Evolutionary conservation across 768 basidiomycete species (phyloP).

Genomic region (Pisolithus sp.): DNA sequence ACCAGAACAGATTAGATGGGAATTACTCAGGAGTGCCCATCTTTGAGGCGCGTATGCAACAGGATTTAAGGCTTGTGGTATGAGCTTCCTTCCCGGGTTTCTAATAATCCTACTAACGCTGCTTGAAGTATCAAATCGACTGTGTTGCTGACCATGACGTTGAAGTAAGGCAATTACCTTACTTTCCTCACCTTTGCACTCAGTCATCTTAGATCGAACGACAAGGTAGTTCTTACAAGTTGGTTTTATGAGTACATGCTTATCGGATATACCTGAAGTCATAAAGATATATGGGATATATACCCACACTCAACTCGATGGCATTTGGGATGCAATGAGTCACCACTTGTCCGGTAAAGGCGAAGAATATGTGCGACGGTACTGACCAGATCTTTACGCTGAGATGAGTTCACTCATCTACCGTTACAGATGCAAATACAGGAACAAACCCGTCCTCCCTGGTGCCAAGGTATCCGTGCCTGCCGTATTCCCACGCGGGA

Average conservation of each 20-base stretch:
- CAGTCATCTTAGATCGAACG: constrained; percentile 28
- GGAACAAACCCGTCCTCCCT: constrained; percentile 26
- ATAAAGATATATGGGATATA: constrained; percentile 47
- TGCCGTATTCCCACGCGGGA: constrained; percentile 42
- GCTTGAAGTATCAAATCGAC: constrained; percentile 42
- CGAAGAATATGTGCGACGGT: constrained; percentile 51
- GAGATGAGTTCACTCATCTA: neutral
- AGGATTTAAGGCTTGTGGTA: too few relatives aligned
- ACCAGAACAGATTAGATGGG: constrained; percentile 54
- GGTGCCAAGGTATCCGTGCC: constrained; percentile 42
- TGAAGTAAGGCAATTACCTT: constrained; percentile 15
- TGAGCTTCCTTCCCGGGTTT: constrained; percentile 8
- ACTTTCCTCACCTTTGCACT: neutral
- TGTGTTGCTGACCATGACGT: constrained; percentile 35
- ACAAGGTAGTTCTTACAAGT: constrained; percentile 28
- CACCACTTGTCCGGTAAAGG: constrained; percentile 38
- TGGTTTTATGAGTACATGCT: constrained; percentile 12
- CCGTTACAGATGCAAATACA: constrained; percentile 38
- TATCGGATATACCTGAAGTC: too few relatives aligned
- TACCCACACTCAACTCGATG: constrained; percentile 41
- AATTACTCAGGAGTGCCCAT: constrained; percentile 44
- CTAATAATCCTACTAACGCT: neutral
- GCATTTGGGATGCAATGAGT: constrained; percentile 44
- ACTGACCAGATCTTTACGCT: neutral
- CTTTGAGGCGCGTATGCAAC: constrained; percentile 63